phyloP scores from a whole-genome alignment of 805 yeast species.

The Pichia deserticola region DNA sequence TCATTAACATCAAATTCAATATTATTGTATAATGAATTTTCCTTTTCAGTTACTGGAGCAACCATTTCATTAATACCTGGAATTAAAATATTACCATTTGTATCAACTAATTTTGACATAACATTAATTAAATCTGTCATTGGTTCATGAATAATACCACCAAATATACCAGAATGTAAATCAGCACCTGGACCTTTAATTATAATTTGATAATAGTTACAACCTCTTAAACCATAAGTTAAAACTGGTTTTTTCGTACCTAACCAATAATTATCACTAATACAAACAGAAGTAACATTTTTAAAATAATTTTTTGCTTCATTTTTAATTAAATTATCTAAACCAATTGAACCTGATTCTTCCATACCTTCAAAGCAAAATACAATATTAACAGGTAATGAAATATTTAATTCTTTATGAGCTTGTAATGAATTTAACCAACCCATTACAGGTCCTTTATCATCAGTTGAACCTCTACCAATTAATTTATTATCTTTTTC shows the following conservation, averaged over 20 bases:
- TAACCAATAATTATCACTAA: slow-evolving; percentile 96
- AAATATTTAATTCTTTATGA: slow-evolving; percentile 74
- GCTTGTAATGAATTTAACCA: slow-evolving; percentile 95
- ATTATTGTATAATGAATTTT: slow-evolving; percentile 68
- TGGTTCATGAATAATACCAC: slow-evolving; percentile 97
- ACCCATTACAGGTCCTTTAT: slow-evolving; percentile 96
- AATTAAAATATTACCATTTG: slow-evolving; percentile 74
- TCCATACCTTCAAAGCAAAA: slow-evolving; percentile 99
- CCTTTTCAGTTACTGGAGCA: slow-evolving; percentile 82
- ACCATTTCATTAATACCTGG: slow-evolving; percentile 93
- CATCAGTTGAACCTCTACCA: slow-evolving; percentile 96
- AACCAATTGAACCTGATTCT: slow-evolving; percentile 91
- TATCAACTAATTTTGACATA: slow-evolving; percentile 68
- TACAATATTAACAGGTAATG: slow-evolving; percentile 86
- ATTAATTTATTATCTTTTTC: slow-evolving; percentile 63
- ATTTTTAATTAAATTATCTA: slow-evolving; percentile 70
- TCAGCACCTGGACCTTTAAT: slow-evolving; percentile 94
- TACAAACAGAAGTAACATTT: slow-evolving; percentile 89
- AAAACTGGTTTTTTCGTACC: slow-evolving; percentile 96
- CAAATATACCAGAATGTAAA: slow-evolving; percentile 94
- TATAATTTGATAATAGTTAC: slow-evolving; percentile 80
- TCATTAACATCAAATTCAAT: slow-evolving; percentile 83
- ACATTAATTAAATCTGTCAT: slow-evolving; percentile 85
- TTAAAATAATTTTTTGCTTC: slow-evolving; percentile 81
- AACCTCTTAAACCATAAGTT: slow-evolving; percentile 96